These are phyloP conservation scores for Chlorella vulgaris DNA, from an alignment of 139 green algal genomes.

Conservation along the genomic window DNA sequence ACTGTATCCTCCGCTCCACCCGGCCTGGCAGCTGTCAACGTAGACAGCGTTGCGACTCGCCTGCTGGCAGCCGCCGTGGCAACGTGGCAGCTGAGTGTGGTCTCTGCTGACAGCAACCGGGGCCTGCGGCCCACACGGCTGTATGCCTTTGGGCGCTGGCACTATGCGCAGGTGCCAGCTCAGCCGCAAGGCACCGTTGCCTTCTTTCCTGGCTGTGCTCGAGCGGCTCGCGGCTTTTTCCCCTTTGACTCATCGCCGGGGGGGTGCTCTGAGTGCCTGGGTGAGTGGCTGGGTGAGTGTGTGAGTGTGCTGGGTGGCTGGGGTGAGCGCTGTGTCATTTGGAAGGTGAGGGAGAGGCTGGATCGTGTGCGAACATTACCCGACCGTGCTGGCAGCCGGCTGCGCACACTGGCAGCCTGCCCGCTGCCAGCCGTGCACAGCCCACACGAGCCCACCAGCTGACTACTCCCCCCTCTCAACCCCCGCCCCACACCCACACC, in stretches of 20 bases:
- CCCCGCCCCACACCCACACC: background rate
- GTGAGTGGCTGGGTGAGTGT: background rate
- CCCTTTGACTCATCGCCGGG: background rate
- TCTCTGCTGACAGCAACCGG: background rate
- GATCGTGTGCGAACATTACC: too few relatives aligned
- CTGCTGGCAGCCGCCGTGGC: background rate
- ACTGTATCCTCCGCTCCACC: background rate
- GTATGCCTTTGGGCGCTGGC: background rate
- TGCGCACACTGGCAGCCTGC: too few relatives aligned
- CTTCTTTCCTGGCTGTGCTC: background rate
- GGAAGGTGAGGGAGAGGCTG: too few relatives aligned
- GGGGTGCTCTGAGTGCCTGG: background rate
- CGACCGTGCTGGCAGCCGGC: too few relatives aligned
- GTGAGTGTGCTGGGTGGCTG: background rate
- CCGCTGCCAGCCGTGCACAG: too few relatives aligned
- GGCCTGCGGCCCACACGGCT: background rate
- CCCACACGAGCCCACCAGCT: background rate
- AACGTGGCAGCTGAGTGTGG: background rate
- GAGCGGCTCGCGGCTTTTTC: background rate
- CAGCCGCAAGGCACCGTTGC: background rate
- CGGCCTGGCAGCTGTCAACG: background rate
- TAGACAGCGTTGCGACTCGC: background rate
- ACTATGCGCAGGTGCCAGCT: background rate
- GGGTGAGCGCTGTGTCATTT: background rate
- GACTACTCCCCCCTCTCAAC: background rate